Conservation (phyloP, 2,329 filamentous ascomycete genomes). For the Grosmannia clavigera region DNA sequence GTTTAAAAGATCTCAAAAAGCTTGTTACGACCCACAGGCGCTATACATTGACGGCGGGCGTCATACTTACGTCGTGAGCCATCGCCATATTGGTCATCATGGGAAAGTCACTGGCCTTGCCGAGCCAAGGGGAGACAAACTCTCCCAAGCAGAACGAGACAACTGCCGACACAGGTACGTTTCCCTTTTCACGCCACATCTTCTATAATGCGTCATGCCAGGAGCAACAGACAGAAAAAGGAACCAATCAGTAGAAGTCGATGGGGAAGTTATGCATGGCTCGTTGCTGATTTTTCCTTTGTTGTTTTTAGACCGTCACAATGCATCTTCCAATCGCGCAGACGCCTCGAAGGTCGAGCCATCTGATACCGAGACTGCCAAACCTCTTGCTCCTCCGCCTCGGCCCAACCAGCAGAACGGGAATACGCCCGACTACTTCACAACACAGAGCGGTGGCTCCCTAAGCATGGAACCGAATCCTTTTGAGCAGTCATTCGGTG, state of each 20-base stretch:
- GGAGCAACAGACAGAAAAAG: too few relatives aligned
- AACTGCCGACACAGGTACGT: conserved; percentile 29
- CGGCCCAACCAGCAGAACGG: conserved; percentile 42
- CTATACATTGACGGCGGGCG: neutral
- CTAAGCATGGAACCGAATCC: conserved; percentile 83
- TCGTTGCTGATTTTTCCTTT: neutral
- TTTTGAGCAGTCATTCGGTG: conserved; percentile 86
- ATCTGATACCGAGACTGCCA: conserved; percentile 37
- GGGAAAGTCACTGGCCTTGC: conserved; percentile 30
- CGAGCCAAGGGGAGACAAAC: conserved; percentile 30
- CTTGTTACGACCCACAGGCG: neutral
- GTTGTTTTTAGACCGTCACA: neutral
- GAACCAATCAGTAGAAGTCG: too few relatives aligned
- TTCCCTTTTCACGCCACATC: conserved; percentile 13
- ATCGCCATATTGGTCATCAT: conserved; percentile 24
- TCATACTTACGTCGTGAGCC: neutral
- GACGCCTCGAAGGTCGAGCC: neutral
- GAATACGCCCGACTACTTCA: conserved; percentile 59
- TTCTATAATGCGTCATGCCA: too few relatives aligned
- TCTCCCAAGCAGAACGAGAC: conserved; percentile 35
- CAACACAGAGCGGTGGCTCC: conserved; percentile 38
- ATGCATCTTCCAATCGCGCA: neutral
- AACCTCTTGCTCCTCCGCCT: conserved; percentile 59
- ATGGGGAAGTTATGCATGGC: neutral
- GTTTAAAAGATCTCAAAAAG: neutral